These are phyloP conservation scores for Suillus variegatus DNA, from an alignment of 768 basidiomycete genomes.

Conservation along the genomic window DNA sequence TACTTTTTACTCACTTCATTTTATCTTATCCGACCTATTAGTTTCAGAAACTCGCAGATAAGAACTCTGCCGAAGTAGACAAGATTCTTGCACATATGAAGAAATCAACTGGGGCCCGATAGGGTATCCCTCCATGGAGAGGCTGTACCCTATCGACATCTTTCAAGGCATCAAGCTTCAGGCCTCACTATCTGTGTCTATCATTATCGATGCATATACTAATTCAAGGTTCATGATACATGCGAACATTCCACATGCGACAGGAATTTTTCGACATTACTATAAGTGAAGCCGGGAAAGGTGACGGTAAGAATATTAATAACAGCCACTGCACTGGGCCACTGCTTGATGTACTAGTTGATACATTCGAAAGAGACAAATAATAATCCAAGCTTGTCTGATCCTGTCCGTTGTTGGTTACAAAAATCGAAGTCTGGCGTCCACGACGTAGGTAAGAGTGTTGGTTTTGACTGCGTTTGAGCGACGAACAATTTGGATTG, in stretches of 20 bases:
- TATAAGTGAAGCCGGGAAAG: background rate
- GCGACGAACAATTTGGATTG: background rate
- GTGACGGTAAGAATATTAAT: background rate
- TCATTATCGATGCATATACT: background rate
- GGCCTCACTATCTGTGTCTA: background rate
- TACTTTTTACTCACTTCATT: background rate
- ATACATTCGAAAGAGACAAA: too few species aligned
- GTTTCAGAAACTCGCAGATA: conserved; percentile 77
- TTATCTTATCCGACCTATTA: conserved; percentile 27
- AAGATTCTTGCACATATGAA: conserved; percentile 63
- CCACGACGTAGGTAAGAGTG: background rate
- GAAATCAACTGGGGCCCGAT: conserved; percentile 46
- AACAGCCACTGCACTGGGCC: background rate
- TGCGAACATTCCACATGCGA: background rate
- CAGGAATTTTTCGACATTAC: background rate
- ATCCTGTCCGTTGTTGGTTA: background rate
- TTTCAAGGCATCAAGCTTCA: too few species aligned
- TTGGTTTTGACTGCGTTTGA: background rate
- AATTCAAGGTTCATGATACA: background rate
- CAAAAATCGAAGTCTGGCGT: background rate
- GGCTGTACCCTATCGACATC: background rate
- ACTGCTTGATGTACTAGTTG: background rate
- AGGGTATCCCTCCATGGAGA: conserved; percentile 3
- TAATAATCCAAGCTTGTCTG: too few species aligned
- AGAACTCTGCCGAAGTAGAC: conserved; percentile 64